phyloP scores from a whole-genome alignment of 2,329 filamentous ascomycete species.

The Penicillium sp. region DNA sequence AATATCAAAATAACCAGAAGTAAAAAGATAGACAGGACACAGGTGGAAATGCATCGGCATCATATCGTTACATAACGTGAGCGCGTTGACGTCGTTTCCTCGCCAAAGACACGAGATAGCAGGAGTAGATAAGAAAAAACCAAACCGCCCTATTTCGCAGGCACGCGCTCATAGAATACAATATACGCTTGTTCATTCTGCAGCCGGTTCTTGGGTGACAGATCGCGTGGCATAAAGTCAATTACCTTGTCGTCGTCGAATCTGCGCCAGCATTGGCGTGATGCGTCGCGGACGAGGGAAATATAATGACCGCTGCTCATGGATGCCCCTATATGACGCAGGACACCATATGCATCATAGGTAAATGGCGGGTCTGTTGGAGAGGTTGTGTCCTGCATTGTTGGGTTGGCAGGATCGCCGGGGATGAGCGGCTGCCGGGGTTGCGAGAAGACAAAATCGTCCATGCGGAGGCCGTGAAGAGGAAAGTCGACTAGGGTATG shows the following conservation, averaged over 20 bases:
- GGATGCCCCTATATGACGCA: conserved; percentile 73
- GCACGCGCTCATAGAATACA: conserved; percentile 64
- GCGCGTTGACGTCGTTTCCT: conserved; percentile 12
- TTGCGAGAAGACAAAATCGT: conserved; percentile 62
- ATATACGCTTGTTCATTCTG: conserved; percentile 70
- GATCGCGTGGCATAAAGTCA: conserved; percentile 62
- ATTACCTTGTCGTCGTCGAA: conserved; percentile 63
- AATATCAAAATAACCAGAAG: not conserved
- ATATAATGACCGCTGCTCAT: conserved; percentile 81
- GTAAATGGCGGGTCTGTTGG: conserved; percentile 62
- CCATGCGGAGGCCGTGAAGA: conserved; percentile 69
- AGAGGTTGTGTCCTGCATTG: conserved; percentile 58
- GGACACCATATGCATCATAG: conserved; percentile 87
- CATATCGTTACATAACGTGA: conserved; percentile 19
- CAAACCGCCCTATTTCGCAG: conserved; percentile 41
- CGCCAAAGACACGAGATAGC: conserved; percentile 3
- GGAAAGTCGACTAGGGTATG: conserved; percentile 77
- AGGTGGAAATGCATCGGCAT: not conserved
- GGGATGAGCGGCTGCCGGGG: conserved; percentile 33
- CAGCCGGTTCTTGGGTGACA: conserved; percentile 55
- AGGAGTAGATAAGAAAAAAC: conserved; percentile 3
- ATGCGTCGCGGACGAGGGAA: conserved; percentile 67
- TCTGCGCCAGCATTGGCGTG: conserved; percentile 62
- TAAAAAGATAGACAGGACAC: not conserved
- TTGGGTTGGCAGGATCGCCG: conserved; percentile 52